Conservation (phyloP, 176 grass and related monocot species). For the Metroxylon sagu region DNA sequence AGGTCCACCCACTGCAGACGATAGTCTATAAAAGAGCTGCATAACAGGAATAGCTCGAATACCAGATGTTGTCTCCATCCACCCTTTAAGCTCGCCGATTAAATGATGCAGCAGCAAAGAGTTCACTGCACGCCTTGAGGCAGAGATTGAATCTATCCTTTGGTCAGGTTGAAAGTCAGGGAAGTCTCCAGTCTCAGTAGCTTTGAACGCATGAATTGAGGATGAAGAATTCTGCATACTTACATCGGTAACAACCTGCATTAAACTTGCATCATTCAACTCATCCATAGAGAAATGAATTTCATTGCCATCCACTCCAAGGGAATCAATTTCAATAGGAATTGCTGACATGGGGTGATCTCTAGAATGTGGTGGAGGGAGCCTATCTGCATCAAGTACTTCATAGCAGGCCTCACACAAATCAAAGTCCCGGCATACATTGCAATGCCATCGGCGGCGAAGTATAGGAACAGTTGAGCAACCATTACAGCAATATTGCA, state of each 20-base stretch:
- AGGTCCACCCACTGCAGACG: slow-evolving; percentile 90
- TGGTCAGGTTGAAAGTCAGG: slow-evolving; percentile 34
- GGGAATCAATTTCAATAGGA: slow-evolving; percentile 82
- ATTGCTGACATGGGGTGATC: slow-evolving; percentile 93
- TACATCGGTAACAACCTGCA: slow-evolving; percentile 39
- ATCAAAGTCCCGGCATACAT: slow-evolving; percentile 89
- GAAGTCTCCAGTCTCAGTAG: slow-evolving; percentile 58
- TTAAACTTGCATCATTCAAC: slow-evolving; percentile 36
- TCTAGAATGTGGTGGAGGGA: slow-evolving; percentile 79
- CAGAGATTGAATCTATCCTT: slow-evolving; percentile 84
- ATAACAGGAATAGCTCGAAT: slow-evolving; percentile 80
- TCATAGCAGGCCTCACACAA: slow-evolving; percentile 94
- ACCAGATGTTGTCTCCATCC: slow-evolving; percentile 83
- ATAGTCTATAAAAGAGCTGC: slow-evolving; percentile 89
- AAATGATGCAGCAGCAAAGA: slow-evolving; percentile 69
- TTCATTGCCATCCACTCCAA: slow-evolving; percentile 65
- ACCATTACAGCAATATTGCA: slow-evolving; percentile 98
- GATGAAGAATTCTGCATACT: slow-evolving; percentile 49
- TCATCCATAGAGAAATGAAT: slow-evolving; percentile 83
- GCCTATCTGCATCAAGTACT: slow-evolving; percentile 75
- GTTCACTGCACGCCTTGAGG: slow-evolving; percentile 81
- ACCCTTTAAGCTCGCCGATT: slow-evolving; percentile 80
- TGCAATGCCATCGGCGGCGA: slow-evolving; percentile 93
- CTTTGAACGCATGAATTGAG: slow-evolving; percentile 61
- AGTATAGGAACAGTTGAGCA: slow-evolving; percentile 97